Evolutionary conservation across 2,329 filamentous ascomycete species (phyloP), one percentile per base, ranked within the genome.

Genomic region (Colletotrichum gigasporum): DNA sequence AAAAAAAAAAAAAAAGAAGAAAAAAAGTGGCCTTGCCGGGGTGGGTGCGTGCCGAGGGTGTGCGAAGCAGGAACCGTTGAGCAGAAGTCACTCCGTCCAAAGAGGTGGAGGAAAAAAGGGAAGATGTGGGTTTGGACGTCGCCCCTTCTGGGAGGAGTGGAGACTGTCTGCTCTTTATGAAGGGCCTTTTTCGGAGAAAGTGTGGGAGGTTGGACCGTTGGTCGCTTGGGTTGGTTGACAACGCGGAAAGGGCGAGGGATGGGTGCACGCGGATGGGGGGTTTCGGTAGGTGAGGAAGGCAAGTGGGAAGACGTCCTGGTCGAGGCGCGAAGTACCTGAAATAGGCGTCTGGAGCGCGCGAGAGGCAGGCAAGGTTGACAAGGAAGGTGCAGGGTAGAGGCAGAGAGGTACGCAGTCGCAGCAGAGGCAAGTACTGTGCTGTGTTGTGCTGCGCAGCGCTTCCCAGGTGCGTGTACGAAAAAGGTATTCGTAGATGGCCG

Each of bases 91-190:
- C 59, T 63, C 61, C 56, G 56, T 64, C 61, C 56, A 64, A 54
- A 64, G 61, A 61, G 56, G 47, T 35, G 56, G 41, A 64, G 61
- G 42, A 22, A 51, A 63, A 64, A 64, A 64, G 61, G 61, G 61
- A 64, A 64, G 61, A 64, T 47, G 61, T 64, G 61, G 61, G 48
- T 64, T 64, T 64, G 61, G 41, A 64, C 42, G 61, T 64, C 61
- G 61, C 61, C 61, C 45, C 61, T 64, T 64, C 58, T 63, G 59
- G 63, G 58, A 63, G 53, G 50, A 66, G 64, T 66, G 64, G 64
- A 64, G 54, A 42, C 51, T 34, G 11, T 54, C 45, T 52, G 52
- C 45, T 48, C 50, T 59, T 64, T 64, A 64, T 64, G 64, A 60
- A 64, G 56, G 56, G 32, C 61, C 56, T 64, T 64, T 64, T 64